Conservation (phyloP, 176 grass and related monocot species). For the Tillandsia fasciculata region DNA sequence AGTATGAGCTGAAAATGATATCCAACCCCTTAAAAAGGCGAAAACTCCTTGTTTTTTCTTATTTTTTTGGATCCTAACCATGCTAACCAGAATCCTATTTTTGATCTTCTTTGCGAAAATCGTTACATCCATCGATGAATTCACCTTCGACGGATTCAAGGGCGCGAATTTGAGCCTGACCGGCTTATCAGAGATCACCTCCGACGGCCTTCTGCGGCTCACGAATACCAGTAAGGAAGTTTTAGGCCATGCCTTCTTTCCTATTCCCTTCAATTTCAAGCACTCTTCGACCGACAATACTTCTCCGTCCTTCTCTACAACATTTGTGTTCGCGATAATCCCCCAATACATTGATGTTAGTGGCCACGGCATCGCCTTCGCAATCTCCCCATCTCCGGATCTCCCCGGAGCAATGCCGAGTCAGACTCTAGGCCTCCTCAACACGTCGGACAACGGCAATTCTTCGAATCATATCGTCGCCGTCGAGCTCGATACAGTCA, state of each 20-base stretch:
- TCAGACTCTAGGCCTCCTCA: constrained; percentile 43
- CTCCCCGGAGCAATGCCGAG: constrained; percentile 20
- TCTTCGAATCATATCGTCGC: constrained; percentile 28
- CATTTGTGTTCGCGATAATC: constrained; percentile 43
- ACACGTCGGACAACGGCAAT: constrained; percentile 19
- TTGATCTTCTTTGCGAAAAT: too few relatives aligned
- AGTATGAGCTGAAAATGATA: too few relatives aligned
- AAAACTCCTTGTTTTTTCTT: too few relatives aligned
- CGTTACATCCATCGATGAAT: background rate
- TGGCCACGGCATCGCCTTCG: constrained; percentile 60
- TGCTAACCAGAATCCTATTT: background rate
- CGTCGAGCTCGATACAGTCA: constrained; percentile 56
- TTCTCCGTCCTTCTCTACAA: constrained; percentile 49
- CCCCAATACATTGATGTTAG: constrained; percentile 32
- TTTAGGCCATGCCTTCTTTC: constrained; percentile 48
- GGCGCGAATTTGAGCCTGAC: constrained; percentile 12
- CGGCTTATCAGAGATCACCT: constrained; percentile 25
- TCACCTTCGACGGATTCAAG: constrained; percentile 34
- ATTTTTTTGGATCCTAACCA: background rate
- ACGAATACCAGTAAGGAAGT: constrained; percentile 35
- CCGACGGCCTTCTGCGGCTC: constrained; percentile 30
- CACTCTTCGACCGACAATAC: constrained; percentile 19
- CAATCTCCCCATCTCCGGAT: constrained; percentile 23
- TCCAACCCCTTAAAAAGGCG: too few relatives aligned
- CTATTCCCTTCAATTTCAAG: constrained; percentile 23